Base-by-base conservation (phyloP, 208 protist species). In the Herpetomonas samuelpessoai region DNA sequence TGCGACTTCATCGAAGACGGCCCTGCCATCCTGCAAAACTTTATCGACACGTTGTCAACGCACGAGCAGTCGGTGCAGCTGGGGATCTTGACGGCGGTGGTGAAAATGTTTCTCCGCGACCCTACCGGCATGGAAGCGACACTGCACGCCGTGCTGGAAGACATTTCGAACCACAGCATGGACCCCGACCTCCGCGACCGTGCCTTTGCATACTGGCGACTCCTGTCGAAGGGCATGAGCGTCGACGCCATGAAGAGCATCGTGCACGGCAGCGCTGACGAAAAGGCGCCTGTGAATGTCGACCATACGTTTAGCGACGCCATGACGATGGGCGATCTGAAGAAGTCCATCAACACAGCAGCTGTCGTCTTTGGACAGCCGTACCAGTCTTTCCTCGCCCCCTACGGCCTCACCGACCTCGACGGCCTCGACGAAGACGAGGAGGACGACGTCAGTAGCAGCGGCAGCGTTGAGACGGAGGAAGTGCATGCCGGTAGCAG, bases 181-280 rank as follows among this genome's bases (percentile, higher is more conserved):
- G 98, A 99, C 71, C 97, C 98, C 25, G 99, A 99, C 78, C 69
- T 99, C 2, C 84, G 98, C 27, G 98, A 99, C 68, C 93, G 99
- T 53, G 98, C 97, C 48, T 99, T 98, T 70, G 92, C 99, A 16
- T 99, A 99, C 79, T 99, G 98, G 98, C 87, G 99, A 24, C 83
- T 99, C 25, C 88, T 99, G 3, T 98, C 97, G 0, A 98, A 95
- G 30, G 97, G 99, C 72, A 88, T 97, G 3, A 91, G 96, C 44
- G 96, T 96, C 9, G 96, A 97, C 16, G 98, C 99, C 79, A 87
- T 91, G 79, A 88, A 82, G 52, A 63, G 68, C 56, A 87, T 98
- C 51, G 93, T 98, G 1, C 78, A 98, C 53, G 82, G 86, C 12
- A 56, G 76, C 21, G 54, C 60, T 7, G 54, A 41, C 10, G 70